Percentiles rank a stretch among this genome's conserved stretches.
Evolutionary conservation across 1,284 basidiomycete genomes (phyloP).

Genomic region (Ganoderma boninense): DNA sequence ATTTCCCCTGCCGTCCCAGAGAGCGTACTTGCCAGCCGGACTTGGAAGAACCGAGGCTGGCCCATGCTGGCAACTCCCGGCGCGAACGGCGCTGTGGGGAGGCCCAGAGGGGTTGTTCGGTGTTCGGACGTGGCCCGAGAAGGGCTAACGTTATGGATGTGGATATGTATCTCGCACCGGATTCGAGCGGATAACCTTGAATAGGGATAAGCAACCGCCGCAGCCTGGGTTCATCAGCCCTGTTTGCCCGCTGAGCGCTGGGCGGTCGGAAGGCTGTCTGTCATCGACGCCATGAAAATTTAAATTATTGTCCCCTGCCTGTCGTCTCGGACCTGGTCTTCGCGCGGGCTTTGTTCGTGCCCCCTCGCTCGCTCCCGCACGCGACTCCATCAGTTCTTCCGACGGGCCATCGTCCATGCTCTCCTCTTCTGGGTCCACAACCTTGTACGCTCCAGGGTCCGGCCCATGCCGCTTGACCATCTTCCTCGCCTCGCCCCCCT

Average conservation of each 20-base stretch:
- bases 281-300: neutral
- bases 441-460: constrained; percentile 7
- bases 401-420: neutral
- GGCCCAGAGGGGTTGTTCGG: neutral
- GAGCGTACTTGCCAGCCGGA: neutral
- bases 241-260: neutral
- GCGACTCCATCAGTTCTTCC: neutral
- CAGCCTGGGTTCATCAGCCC: neutral
- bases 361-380: neutral
- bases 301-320: neutral
- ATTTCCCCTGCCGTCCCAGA: constrained; percentile 4
- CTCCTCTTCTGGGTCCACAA: neutral
- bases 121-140: constrained; percentile 6
- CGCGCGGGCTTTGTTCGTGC: constrained; percentile 2
- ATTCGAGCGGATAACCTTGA: neutral
- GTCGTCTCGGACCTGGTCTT: neutral
- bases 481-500: neutral
- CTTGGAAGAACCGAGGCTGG: constrained; percentile 2
- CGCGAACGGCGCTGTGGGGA: neutral
- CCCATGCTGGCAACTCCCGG: constrained; percentile 21
- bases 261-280: neutral
- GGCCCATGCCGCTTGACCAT: neutral
- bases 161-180: neutral
- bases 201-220: neutral
- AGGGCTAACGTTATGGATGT: neutral